Conservation (phyloP, 2,329 filamentous ascomycete species). For the Didymella pomorum region DNA sequence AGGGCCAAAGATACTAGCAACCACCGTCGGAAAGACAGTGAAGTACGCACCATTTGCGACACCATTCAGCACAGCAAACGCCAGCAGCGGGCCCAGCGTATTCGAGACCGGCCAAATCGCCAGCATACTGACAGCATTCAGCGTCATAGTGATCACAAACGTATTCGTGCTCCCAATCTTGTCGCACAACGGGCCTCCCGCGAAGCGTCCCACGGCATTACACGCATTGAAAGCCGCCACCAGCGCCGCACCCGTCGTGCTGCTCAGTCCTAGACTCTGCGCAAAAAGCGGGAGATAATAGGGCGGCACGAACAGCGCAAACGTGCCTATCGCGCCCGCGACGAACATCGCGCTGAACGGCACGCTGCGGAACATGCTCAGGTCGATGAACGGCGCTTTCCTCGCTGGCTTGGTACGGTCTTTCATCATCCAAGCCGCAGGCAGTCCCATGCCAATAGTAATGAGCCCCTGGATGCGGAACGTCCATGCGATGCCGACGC, state of each 20-base stretch:
- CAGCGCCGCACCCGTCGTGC: conserved; percentile 34
- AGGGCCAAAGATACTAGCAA: conserved; percentile 37
- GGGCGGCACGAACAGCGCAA: conserved; percentile 40
- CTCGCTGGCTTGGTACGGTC: conserved; percentile 29
- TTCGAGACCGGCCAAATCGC: conserved; percentile 42
- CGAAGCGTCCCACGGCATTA: conserved; percentile 38
- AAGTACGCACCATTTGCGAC: conserved; percentile 42
- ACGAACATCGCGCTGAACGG: conserved; percentile 34
- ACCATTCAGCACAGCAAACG: conserved; percentile 39
- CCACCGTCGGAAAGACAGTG: conserved; percentile 38
- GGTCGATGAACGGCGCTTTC: conserved; percentile 34
- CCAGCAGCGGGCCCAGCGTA: conserved; percentile 31
- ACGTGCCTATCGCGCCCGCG: conserved; percentile 35
- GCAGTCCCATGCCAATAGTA: conserved; percentile 34
- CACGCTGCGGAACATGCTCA: conserved; percentile 34
- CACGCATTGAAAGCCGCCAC: conserved; percentile 40
- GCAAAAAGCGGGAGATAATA: conserved; percentile 41
- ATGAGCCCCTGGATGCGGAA: conserved; percentile 37
- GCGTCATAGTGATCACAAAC: conserved; percentile 36
- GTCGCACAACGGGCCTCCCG: conserved; percentile 39
- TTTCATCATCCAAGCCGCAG: conserved; percentile 36
- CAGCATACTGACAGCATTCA: conserved; percentile 41
- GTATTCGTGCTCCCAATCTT: conserved; percentile 43
- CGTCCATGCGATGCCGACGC: conserved; percentile 39
- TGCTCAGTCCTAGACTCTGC: conserved; percentile 31